Conservation (phyloP, 208 protist species). For the Angomonas ambiguus region DNA sequence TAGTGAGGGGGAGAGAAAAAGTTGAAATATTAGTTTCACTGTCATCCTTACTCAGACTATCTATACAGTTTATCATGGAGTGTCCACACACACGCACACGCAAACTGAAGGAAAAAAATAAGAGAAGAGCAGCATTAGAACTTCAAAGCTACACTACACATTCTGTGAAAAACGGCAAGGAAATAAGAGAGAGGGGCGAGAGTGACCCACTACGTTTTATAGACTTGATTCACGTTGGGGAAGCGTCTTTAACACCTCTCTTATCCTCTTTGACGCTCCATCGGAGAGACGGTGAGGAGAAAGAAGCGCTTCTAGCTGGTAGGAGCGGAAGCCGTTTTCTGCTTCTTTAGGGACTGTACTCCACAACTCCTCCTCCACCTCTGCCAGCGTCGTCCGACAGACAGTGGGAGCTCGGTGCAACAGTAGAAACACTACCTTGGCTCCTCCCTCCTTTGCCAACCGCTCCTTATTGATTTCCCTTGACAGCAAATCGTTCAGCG, state of each 20-base stretch:
- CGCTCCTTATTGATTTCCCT: neutral
- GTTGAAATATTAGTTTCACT: neutral
- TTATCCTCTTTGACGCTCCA: neutral
- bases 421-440: neutral
- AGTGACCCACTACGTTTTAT: neutral
- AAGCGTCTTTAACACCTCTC: neutral
- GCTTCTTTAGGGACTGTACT: neutral
- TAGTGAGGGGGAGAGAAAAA: neutral
- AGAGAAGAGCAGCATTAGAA: too few species aligned
- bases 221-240: neutral
- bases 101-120: too few species aligned
- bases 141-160: too few species aligned
- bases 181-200: too few species aligned
- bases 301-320: neutral
- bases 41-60: too few species aligned
- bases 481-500: neutral
- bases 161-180: neutral
- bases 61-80: too few species aligned
- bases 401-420: neutral
- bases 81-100: too few species aligned
- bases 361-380: neutral
- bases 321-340: neutral
- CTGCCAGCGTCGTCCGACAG: neutral
- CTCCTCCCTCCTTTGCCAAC: neutral
- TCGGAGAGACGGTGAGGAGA: neutral